Percentiles rank a stretch among this genome's conserved stretches.
Conservation (phyloP, 2,329 filamentous ascomycete genomes). For the Neopestalotiopsis sp. region DNA sequence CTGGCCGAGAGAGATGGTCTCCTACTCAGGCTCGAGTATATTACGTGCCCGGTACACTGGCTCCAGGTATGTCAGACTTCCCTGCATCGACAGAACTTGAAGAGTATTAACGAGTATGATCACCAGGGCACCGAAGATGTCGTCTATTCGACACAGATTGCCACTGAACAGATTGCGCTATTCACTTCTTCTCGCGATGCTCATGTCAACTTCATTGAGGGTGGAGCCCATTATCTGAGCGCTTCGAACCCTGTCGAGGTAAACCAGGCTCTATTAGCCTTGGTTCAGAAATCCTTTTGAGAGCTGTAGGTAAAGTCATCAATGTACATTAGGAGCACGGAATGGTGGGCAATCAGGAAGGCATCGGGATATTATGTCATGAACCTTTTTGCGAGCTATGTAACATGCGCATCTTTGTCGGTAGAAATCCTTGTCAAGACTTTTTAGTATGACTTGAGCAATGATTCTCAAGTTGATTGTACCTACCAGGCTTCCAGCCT, state of each 20-base stretch:
- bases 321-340: not conserved
- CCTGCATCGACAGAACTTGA: too few species aligned
- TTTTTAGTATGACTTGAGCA: not conserved
- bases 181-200: slow-evolving; percentile 52
- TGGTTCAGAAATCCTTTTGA: slow-evolving; percentile 9
- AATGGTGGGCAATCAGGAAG: not conserved
- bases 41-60: slow-evolving; percentile 58
- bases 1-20: slow-evolving; percentile 54
- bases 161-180: slow-evolving; percentile 54
- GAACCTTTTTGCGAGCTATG: not conserved
- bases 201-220: slow-evolving; percentile 47
- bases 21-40: slow-evolving; percentile 47
- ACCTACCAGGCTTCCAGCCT: not conserved
- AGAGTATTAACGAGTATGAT: not conserved
- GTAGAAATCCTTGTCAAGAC: not conserved
- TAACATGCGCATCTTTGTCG: not conserved
- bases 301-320: not conserved
- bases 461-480: not conserved
- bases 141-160: slow-evolving; percentile 45
- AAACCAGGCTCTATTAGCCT: slow-evolving; percentile 8
- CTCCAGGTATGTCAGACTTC: slow-evolving; percentile 46
- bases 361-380: not conserved
- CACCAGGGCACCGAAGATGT: slow-evolving; percentile 50
- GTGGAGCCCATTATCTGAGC: slow-evolving; percentile 54
- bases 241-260: slow-evolving; percentile 53